Percentiles rank a stretch among this genome's conserved stretches.
These are phyloP conservation scores for Fusarium fracticaudum DNA, from an alignment of 2,329 filamentous ascomycete species.

Conservation along the genomic window DNA sequence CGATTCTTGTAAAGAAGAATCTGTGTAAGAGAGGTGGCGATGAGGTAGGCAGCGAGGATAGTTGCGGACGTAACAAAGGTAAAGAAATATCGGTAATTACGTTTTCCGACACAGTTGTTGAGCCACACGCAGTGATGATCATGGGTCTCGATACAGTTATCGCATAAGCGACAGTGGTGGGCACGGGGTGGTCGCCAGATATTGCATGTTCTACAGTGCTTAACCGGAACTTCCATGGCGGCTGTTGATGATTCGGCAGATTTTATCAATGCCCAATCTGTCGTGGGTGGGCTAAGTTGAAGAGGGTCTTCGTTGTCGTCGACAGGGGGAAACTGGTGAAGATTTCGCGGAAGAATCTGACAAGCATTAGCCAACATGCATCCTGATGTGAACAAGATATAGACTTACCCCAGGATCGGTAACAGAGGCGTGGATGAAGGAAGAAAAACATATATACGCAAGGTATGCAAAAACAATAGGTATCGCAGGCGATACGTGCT, in stretches of 20 bases:
- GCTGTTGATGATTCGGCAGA: constrained; percentile 78
- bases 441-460: constrained; percentile 90
- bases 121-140: constrained; percentile 99
- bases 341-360: constrained; percentile 89
- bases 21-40: constrained; percentile 82
- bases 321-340: constrained; percentile 85
- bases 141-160: constrained; percentile 96
- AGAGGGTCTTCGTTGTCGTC: constrained; percentile 83
- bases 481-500: constrained; percentile 85
- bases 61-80: constrained; percentile 86
- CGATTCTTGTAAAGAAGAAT: constrained; percentile 75
- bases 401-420: constrained; percentile 89
- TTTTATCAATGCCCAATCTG: constrained; percentile 93
- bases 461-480: constrained; percentile 91
- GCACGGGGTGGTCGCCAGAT: constrained; percentile 96
- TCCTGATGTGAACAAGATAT: background rate
- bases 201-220: constrained; percentile 97
- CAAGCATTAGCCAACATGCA: constrained; percentile 19
- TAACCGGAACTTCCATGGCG: constrained; percentile 97
- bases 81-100: constrained; percentile 99
- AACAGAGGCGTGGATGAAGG: constrained; percentile 90
- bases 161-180: constrained; percentile 95
- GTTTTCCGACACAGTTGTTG: constrained; percentile 96
- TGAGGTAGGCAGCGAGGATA: constrained; percentile 77
- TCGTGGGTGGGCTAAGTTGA: constrained; percentile 82